These are phyloP conservation scores for Retiboletus flavoniger DNA, from an alignment of 1,284 basidiomycete species.

Conservation along the genomic window DNA sequence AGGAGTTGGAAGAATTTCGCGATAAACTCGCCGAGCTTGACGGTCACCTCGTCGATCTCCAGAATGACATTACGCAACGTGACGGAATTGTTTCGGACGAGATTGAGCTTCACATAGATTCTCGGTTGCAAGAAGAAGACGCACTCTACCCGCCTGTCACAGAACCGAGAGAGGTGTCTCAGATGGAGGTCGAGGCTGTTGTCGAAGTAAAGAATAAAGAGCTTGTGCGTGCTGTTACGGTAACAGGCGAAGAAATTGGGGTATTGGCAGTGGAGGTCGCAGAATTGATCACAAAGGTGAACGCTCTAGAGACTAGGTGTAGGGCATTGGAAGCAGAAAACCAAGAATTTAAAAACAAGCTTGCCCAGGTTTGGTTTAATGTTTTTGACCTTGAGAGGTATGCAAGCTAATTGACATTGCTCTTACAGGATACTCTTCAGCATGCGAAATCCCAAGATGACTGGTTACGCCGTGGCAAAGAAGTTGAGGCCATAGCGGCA, in stretches of 20 bases:
- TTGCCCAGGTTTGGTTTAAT: constrained; percentile 30
- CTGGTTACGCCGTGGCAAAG: constrained; percentile 23
- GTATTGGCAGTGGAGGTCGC: constrained; percentile 41
- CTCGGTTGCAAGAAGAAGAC: constrained; percentile 35
- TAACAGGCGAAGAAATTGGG: constrained; percentile 38
- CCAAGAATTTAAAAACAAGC: constrained; percentile 27
- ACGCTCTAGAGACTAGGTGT: constrained; percentile 31
- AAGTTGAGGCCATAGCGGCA: constrained; percentile 41
- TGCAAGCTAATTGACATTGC: neutral
- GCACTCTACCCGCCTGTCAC: constrained; percentile 21
- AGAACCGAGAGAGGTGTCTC: constrained; percentile 15
- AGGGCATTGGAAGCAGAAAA: constrained; percentile 35
- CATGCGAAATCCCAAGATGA: constrained; percentile 17
- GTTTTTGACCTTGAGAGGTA: neutral
- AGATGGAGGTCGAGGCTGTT: constrained; percentile 26
- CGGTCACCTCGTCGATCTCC: constrained; percentile 38
- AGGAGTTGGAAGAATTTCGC: constrained; percentile 39
- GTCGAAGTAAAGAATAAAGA: constrained; percentile 21
- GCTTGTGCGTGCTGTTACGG: constrained; percentile 16
- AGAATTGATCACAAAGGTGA: constrained; percentile 34
- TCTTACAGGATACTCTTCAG: constrained; percentile 16
- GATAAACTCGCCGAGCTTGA: constrained; percentile 43
- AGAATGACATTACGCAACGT: constrained; percentile 45
- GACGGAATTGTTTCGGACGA: constrained; percentile 38
- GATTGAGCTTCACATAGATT: constrained; percentile 40